Conservation (phyloP, 164 flowering plant genomes). For the Aristolochia contorta region DNA sequence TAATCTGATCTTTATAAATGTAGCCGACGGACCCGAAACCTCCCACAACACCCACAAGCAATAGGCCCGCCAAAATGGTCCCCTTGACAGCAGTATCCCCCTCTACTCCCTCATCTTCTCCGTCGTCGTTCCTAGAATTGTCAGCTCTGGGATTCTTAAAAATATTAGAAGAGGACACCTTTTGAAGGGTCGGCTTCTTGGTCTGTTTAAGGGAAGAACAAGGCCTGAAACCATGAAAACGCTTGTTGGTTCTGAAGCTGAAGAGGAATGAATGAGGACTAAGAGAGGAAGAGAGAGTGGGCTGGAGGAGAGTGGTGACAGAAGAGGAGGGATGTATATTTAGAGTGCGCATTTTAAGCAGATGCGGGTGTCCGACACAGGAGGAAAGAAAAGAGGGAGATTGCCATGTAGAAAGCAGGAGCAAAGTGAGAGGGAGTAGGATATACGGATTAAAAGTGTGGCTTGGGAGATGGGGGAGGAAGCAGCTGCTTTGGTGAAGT, state of each 20-base stretch:
- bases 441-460: too few relatives aligned
- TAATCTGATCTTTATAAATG: conserved; percentile 80
- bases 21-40: conserved; percentile 80
- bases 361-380: too few relatives aligned
- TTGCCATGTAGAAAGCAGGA: too few relatives aligned
- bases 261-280: conserved; percentile 19
- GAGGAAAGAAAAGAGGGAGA: too few relatives aligned
- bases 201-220: conserved; percentile 64
- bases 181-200: conserved; percentile 50
- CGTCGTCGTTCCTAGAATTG: conserved; percentile 22
- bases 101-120: conserved; percentile 20
- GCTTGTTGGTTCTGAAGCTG: conserved; percentile 39
- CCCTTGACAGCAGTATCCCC: conserved; percentile 62
- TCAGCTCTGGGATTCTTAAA: conserved; percentile 46
- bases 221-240: conserved; percentile 49
- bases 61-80: conserved; percentile 73
- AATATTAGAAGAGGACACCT: conserved; percentile 21
- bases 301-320: conserved; percentile 8
- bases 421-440: too few relatives aligned
- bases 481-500: too few relatives aligned
- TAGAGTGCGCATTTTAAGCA: too few relatives aligned
- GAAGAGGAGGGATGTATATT: background rate
- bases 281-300: background rate
- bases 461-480: too few relatives aligned
- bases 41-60: conserved; percentile 84